Percentiles rank a stretch among this genome's conserved stretches.
These are phyloP conservation scores for Aspergillus coremiiformis DNA, from an alignment of 495 filamentous ascomycete species.

Conservation along the genomic window DNA sequence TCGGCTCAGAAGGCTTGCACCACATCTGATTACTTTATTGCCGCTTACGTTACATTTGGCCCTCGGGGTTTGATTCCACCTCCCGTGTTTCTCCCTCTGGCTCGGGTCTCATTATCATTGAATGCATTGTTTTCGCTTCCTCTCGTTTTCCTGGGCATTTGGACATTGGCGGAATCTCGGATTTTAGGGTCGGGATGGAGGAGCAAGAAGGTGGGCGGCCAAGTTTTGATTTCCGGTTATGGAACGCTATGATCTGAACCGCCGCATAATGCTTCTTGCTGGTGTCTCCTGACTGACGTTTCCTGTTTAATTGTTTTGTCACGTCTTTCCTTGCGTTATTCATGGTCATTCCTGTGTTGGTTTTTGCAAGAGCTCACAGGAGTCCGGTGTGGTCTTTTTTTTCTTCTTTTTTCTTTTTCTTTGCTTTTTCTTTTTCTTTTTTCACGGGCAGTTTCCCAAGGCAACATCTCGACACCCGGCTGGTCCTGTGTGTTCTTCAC, in stretches of 20 bases:
- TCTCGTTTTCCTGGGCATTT: conserved; percentile 20
- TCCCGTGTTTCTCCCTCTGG: too few species aligned
- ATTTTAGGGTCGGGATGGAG: conserved; percentile 27
- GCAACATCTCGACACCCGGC: conserved; percentile 41
- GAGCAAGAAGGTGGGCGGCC: conserved; percentile 29
- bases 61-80: neutral
- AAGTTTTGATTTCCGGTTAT: conserved; percentile 27
- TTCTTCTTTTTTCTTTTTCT: conserved; percentile 24
- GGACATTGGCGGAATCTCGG: conserved; percentile 26
- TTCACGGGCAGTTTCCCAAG: conserved; percentile 32
- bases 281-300: conserved; percentile 31
- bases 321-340: conserved; percentile 13
- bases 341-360: conserved; percentile 14
- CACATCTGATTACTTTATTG: neutral
- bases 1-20: neutral
- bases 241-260: conserved; percentile 24
- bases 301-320: conserved; percentile 18
- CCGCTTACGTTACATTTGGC: neutral
- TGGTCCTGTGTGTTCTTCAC: conserved; percentile 45
- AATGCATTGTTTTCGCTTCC: conserved; percentile 20
- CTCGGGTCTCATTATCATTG: conserved; percentile 7
- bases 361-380: conserved; percentile 38
- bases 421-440: too few species aligned
- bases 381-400: conserved; percentile 41
- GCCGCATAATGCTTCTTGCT: conserved; percentile 32